Conservation (phyloP, 2,329 filamentous ascomycete genomes). For the Xylariales sp. region DNA sequence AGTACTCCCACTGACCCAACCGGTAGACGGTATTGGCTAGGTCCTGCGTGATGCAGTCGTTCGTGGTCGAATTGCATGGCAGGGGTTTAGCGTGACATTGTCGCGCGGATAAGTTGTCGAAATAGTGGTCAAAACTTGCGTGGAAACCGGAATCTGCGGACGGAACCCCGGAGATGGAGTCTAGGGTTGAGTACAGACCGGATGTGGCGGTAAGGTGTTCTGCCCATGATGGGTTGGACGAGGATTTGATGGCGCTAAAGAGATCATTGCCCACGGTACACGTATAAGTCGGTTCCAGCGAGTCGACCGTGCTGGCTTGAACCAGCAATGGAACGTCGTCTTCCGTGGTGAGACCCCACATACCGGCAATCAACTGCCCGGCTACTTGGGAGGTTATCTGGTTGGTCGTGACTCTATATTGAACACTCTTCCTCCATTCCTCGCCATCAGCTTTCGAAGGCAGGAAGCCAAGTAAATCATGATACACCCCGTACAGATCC, state of each 20-base stretch:
- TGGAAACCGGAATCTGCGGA: constrained; percentile 59
- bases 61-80: constrained; percentile 55
- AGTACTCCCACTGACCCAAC: constrained; percentile 77
- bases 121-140: constrained; percentile 73
- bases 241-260: constrained; percentile 40
- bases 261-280: constrained; percentile 49
- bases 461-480: constrained; percentile 62
- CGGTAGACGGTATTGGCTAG: constrained; percentile 68
- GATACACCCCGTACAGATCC: constrained; percentile 75
- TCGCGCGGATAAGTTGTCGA: constrained; percentile 74
- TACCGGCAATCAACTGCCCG: constrained; percentile 67
- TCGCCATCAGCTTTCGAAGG: constrained; percentile 39
- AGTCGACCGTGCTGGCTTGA: constrained; percentile 58
- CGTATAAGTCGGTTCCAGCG: constrained; percentile 67
- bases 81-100: constrained; percentile 71
- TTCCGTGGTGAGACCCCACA: constrained; percentile 45
- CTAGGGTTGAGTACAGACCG: constrained; percentile 54
- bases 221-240: constrained; percentile 50
- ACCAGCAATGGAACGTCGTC: constrained; percentile 42
- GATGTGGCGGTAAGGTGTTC: constrained; percentile 55
- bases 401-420: constrained; percentile 75
- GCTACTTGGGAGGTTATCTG: constrained; percentile 78
- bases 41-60: constrained; percentile 55
- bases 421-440: constrained; percentile 40
- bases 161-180: constrained; percentile 63